A percentile compares a stretch with the other conserved stretches of the same genome.
phyloP scores from a whole-genome alignment of 2,329 filamentous ascomycete species.

The Talaromyces sp. region DNA sequence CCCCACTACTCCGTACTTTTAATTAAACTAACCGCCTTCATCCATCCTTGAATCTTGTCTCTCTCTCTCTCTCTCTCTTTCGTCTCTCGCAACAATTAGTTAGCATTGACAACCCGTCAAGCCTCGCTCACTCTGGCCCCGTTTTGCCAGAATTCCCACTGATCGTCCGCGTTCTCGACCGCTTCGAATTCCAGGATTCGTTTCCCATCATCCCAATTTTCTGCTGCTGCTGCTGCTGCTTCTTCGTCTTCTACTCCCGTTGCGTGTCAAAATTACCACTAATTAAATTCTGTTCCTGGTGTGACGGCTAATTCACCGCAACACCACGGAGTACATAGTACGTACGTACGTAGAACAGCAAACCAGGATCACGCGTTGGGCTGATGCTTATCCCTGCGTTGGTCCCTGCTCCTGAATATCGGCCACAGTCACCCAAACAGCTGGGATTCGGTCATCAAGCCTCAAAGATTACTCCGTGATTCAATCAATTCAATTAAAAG shows the following conservation, averaged over 20 bases:
- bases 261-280: background rate
- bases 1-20: slow-evolving; percentile 8
- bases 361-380: background rate
- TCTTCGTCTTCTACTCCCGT: too few species aligned
- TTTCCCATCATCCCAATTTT: background rate
- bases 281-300: background rate
- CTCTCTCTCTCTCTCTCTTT: background rate
- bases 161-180: slow-evolving; percentile 15
- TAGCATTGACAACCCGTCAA: background rate
- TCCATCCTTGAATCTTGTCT: background rate
- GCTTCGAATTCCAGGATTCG: background rate
- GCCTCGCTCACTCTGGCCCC: slow-evolving; percentile 5
- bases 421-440: slow-evolving; percentile 6
- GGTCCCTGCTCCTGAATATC: slow-evolving; percentile 13
- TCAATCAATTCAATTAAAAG: background rate
- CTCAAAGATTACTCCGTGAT: background rate
- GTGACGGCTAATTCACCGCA: background rate
- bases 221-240: too few species aligned
- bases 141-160: background rate
- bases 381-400: slow-evolving; percentile 3
- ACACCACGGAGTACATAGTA: background rate
- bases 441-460: slow-evolving; percentile 7
- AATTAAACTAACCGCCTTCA: background rate
- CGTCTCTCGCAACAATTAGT: too few species aligned
- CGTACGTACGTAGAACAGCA: background rate